Evolutionary conservation across 1,139 yeast genomes (phyloP), one percentile per base, ranked within the genome.

Genomic region (Geotrichum histeridarum): DNA sequence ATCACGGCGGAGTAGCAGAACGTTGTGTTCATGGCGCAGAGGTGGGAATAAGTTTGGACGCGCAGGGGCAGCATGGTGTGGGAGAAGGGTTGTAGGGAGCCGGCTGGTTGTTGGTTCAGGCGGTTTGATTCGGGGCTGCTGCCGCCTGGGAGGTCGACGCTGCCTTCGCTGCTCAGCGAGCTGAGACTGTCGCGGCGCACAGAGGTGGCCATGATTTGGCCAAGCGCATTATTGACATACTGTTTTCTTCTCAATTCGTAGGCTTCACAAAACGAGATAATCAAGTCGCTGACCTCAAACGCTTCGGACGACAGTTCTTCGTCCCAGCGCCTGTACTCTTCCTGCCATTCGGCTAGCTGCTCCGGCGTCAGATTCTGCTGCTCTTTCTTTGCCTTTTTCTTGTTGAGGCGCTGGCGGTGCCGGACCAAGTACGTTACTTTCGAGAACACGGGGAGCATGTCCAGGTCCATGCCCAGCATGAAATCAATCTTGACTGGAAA

Each of bases 381-480:
- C 14, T n/a, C 36, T 14, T 22, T 14, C 27, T 18, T 22, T 31
- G 42, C 38, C 17, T 45, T 42, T 18, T 27, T 18, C 15, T 27
- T 12, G 3, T 42, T 41, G 14, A 49, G 30, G 8, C 55, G 61
- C 60, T 22, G 57, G 48, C 60, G 71, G 68, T 39, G 73, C 62
- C 64, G 69, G 59, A 77, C 74, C 12, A 81, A 66, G 22, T 71
- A 60, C 0, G 79, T 76, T 1, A 79, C 75, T 49, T 78, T 76
- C 14, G 80, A 73, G 57, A 79, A 77, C 30, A 74, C 71, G 0
- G 82, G 80, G 17, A 81, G 68, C 59, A 80, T 71, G 54, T 72
- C 73, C 11, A 79, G 73, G 60, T 81, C 84, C 53, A 81, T 75
- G 0, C 84, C 85, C 17, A 79, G 68, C 42, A 81, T 65, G 55